Percentiles rank a stretch among this genome's conserved stretches.
Evolutionary conservation across 2,329 filamentous ascomycete species (phyloP).

Genomic region (Cladosporium sp.): DNA sequence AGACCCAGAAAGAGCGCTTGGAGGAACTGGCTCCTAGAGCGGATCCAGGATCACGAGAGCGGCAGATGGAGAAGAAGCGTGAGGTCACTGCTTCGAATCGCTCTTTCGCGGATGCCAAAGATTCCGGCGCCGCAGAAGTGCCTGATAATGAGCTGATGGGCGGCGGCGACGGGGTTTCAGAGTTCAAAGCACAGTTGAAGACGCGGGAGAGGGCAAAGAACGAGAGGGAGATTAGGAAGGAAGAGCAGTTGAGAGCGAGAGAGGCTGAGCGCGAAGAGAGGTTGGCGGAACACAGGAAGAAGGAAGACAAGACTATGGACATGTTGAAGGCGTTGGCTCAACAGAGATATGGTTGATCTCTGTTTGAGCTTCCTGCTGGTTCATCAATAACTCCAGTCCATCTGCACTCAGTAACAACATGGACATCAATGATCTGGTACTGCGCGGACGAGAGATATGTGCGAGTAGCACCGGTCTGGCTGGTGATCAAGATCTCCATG

Average conservation of each 20-base stretch:
- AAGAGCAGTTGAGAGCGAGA: constrained; percentile 75
- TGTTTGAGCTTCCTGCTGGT: neutral
- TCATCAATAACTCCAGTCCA: neutral
- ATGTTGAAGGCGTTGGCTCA: constrained; percentile 77
- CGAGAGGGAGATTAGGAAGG: constrained; percentile 77
- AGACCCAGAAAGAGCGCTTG: constrained; percentile 67
- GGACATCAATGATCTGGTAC: neutral
- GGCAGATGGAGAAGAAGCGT: constrained; percentile 80
- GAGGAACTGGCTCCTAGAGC: constrained; percentile 83
- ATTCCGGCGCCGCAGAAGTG: constrained; percentile 64
- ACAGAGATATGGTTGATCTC: constrained; percentile 66
- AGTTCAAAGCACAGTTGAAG: constrained; percentile 65
- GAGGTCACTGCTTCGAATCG: constrained; percentile 72
- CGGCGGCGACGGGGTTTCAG: constrained; percentile 64
- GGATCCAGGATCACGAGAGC: constrained; percentile 78
- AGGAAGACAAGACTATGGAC: constrained; percentile 82
- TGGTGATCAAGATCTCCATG: neutral
- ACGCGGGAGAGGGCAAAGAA: constrained; percentile 72
- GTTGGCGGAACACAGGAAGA: constrained; percentile 66
- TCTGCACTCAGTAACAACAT: neutral
- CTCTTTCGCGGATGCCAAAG: constrained; percentile 67
- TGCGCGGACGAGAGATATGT: neutral
- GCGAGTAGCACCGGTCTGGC: neutral
- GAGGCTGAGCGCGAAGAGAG: constrained; percentile 79
- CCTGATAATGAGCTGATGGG: constrained; percentile 78